Conservation (phyloP, 1,284 basidiomycete genomes). For the Chalciporus piperatoides region DNA sequence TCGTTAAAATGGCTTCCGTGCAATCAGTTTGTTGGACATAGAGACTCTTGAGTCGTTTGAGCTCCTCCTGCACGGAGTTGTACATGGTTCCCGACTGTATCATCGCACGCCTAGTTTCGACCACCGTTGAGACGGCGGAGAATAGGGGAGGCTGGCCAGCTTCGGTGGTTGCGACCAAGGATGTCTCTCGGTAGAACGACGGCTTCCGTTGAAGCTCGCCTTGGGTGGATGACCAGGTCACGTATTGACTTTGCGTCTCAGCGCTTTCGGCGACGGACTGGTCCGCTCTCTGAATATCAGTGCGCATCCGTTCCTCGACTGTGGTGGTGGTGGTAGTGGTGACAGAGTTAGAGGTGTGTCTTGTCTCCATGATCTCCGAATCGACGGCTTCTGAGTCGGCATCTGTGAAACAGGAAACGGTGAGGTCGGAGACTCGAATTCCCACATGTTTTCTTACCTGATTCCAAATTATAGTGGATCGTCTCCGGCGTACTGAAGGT, state of each 20-base stretch:
- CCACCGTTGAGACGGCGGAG: neutral
- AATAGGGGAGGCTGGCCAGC: neutral
- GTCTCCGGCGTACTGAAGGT: neutral
- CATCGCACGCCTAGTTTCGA: neutral
- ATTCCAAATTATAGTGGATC: neutral
- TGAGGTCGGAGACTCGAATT: neutral
- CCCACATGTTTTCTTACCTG: neutral
- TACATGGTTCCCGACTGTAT: too few relatives aligned
- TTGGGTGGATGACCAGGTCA: neutral
- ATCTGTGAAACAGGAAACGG: neutral
- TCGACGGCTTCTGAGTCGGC: neutral
- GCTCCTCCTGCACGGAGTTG: neutral
- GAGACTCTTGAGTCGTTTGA: conserved; percentile 4
- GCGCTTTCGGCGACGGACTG: neutral
- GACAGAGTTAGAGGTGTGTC: neutral
- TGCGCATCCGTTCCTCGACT: neutral
- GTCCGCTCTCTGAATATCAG: neutral
- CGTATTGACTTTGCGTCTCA: neutral
- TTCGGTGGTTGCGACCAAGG: neutral
- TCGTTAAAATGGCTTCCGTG: conserved; percentile 1
- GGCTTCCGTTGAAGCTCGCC: neutral
- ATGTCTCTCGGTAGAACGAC: neutral
- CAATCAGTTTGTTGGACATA: conserved; percentile 10
- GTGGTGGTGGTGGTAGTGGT: neutral
- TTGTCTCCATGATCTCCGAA: neutral